A percentile compares a stretch with the other conserved stretches of the same genome.
Evolutionary conservation across 208 protist genomes (phyloP).

Genomic region (Trypanosoma conorhini): DNA sequence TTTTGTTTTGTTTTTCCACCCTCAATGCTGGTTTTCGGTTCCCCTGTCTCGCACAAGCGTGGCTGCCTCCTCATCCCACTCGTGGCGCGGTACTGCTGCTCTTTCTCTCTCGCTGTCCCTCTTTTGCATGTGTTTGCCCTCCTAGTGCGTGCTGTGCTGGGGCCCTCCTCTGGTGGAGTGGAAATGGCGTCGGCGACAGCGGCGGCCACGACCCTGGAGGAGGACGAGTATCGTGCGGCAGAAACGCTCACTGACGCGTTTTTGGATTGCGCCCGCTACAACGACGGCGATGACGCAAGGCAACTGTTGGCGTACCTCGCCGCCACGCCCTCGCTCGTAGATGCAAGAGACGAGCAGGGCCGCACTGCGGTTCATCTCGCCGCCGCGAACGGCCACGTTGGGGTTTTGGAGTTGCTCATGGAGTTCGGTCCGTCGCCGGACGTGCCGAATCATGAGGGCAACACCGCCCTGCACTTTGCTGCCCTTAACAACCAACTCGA

Average conservation of each 20-base stretch:
- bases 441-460: constrained; percentile 77
- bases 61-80: not conserved
- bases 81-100: not conserved
- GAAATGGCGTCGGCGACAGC: not conserved
- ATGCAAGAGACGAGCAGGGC: constrained; percentile 67
- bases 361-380: constrained; percentile 88
- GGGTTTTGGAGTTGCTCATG: constrained; percentile 72
- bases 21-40: not conserved
- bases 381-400: constrained; percentile 81
- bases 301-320: constrained; percentile 51
- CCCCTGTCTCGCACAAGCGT: constrained; percentile 8
- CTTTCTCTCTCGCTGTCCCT: not conserved
- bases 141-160: not conserved
- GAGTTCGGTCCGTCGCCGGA: constrained; percentile 59
- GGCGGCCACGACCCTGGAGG: constrained; percentile 13
- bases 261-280: constrained; percentile 86
- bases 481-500: constrained; percentile 84
- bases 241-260: constrained; percentile 71
- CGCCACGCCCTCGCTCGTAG: constrained; percentile 48
- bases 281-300: constrained; percentile 66
- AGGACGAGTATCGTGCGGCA: constrained; percentile 46
- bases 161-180: not conserved
- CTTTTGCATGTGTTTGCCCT: not conserved
- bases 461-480: constrained; percentile 87
- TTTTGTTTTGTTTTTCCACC: not conserved